Percentiles rank a stretch among this genome's conserved stretches.
phyloP scores from a whole-genome alignment of 2,329 filamentous ascomycete species.

The Sphaceloma murrayae region DNA sequence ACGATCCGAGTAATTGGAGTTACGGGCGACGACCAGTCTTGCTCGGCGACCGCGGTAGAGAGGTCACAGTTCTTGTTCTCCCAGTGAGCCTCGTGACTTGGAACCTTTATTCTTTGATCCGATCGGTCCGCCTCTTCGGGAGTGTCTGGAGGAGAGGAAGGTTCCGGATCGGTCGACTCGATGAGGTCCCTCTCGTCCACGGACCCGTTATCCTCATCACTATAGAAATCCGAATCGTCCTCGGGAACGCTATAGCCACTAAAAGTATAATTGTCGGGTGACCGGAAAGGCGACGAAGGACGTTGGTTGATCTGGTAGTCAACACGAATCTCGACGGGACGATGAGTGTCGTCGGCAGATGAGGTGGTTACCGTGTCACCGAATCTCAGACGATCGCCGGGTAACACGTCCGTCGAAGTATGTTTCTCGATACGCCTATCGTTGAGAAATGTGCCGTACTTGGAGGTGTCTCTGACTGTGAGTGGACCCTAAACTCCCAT shows the following conservation, averaged over 20 bases:
- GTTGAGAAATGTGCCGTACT: slow-evolving; percentile 32
- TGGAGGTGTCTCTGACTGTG: slow-evolving; percentile 27
- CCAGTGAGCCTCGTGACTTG: too few relatives aligned
- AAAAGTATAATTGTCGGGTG: too few relatives aligned
- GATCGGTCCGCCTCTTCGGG: too few relatives aligned
- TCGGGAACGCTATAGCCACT: neutral
- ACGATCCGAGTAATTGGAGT: too few relatives aligned
- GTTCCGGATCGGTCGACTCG: neutral
- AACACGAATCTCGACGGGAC: neutral
- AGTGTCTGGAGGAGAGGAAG: slow-evolving; percentile 1
- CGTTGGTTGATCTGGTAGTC: too few relatives aligned
- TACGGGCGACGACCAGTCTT: too few relatives aligned
- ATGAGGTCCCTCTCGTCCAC: slow-evolving; percentile 8
- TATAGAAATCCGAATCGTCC: slow-evolving; percentile 2
- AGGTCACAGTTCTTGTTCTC: too few relatives aligned
- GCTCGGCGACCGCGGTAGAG: too few relatives aligned
- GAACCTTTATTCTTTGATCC: too few relatives aligned
- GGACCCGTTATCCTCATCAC: slow-evolving; percentile 4
- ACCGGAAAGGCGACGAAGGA: too few relatives aligned
- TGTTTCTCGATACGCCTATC: slow-evolving; percentile 21
- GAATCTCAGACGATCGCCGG: slow-evolving; percentile 27
- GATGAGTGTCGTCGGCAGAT: neutral
- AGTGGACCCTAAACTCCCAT: slow-evolving; percentile 19
- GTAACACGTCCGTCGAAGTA: slow-evolving; percentile 20
- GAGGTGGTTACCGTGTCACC: slow-evolving; percentile 23